Evolutionary conservation across 495 filamentous ascomycete genomes (phyloP), one percentile per base, ranked within the genome.

Genomic region (Aspergillus bertholletiae): DNA sequence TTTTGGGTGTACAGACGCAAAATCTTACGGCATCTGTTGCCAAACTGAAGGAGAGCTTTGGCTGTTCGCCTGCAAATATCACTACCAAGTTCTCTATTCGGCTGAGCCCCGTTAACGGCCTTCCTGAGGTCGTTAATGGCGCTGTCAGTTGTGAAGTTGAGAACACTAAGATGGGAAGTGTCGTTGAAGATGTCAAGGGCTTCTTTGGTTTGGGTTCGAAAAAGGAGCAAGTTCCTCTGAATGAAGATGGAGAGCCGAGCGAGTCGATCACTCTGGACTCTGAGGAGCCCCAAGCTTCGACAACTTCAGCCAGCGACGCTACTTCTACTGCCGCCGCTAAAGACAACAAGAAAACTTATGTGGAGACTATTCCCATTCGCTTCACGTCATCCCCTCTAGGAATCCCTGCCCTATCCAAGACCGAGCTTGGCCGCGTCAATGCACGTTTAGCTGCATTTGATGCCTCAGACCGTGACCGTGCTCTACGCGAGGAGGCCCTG

Each of bases 101-200:
- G 44, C 79, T 99, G 43, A 82, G 77, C 51, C 76, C 80, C 44
- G 78, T 86, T 32, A 79, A 92, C 60, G 93, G 92, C n/a, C 83
- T 94, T 57, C 92, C 94, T 4, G 89, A 90, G 51, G 83, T 97
- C 43, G 68, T 82, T 27, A 80, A 81, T 57, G 88, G 87, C 23
- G 81, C 81, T 51, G 87, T 94, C 7, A 91, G 92, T 69, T 99
- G 94, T 60, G 89, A 93, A 67, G 80, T 88, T 35, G 82, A 85
- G 34, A 80, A 70, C 11, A 84, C 86, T 52, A 92, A 90, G 74
- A 88, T 88, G 64, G 88, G 84, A 21, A 85, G 88, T 46, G 79
- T 97, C 27, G 84, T 92, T 34, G 95, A 96, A 60, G 89, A 89
- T 37, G 88, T 97, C 65, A 99, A 99, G 76, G 90, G 87, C 51